phyloP scores from a whole-genome alignment of 208 protist species.

The Strigomonas galati region DNA sequence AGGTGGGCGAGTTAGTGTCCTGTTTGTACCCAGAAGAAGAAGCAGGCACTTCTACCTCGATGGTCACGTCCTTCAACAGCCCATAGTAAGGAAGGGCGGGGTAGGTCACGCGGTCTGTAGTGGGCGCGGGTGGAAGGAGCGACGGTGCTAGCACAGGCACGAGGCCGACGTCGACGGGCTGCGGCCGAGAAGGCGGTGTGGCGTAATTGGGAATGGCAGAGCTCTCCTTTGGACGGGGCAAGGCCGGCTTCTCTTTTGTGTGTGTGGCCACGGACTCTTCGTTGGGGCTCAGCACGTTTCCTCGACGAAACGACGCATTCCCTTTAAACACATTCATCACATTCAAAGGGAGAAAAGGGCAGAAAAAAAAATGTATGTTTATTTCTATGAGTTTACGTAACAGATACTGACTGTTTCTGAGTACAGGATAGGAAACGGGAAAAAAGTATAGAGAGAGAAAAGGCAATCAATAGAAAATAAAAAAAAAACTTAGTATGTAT shows the following conservation, averaged over 20 bases:
- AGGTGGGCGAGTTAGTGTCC: constrained; percentile 3
- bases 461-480: not conserved
- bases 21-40: not conserved
- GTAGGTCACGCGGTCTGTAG: constrained; percentile 10
- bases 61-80: constrained; percentile 28
- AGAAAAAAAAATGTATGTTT: not conserved
- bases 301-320: too few relatives aligned
- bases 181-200: too few relatives aligned
- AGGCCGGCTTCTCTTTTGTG: too few relatives aligned
- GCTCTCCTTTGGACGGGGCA: too few relatives aligned
- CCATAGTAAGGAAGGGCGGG: constrained; percentile 58
- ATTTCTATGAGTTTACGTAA: too few relatives aligned
- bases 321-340: too few relatives aligned
- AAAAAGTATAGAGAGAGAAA: not conserved
- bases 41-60: constrained; percentile 30
- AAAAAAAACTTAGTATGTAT: not conserved
- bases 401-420: too few relatives aligned
- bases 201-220: too few relatives aligned
- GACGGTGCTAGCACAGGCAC: not conserved
- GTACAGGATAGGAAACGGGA: not conserved
- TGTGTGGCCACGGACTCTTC: too few relatives aligned
- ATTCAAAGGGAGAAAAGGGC: not conserved
- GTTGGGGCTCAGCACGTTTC: too few relatives aligned
- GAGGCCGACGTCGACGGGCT: too few relatives aligned
- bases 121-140: not conserved